Conservation (phyloP, 805 yeast species). For the Metschnikowia hibisci region DNA sequence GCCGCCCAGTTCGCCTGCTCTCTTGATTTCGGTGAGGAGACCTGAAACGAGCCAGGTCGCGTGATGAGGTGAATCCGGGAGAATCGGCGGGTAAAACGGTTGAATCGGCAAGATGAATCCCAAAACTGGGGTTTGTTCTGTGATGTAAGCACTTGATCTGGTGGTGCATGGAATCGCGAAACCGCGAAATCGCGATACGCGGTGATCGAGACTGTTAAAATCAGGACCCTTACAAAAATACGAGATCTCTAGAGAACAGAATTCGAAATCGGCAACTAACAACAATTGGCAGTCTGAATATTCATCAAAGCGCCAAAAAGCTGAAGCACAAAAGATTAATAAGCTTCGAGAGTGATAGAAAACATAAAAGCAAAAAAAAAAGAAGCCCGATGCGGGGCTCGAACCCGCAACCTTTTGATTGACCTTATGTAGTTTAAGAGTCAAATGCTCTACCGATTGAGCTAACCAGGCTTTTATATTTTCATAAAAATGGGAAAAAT, state of each 20-base stretch:
- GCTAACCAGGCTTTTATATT: conserved; percentile 14
- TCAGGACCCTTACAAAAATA: background rate
- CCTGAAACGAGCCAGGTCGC: too few relatives aligned
- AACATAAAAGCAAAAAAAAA: conserved; percentile 5
- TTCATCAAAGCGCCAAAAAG: too few relatives aligned
- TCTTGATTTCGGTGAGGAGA: too few relatives aligned
- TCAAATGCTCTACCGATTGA: conserved; percentile 17
- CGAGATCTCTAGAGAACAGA: too few relatives aligned
- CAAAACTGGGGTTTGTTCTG: background rate
- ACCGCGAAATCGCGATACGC: background rate
- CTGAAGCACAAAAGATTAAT: too few relatives aligned
- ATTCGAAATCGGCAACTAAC: too few relatives aligned
- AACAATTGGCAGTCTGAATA: too few relatives aligned
- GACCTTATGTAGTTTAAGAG: conserved; percentile 15
- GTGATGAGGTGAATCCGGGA: too few relatives aligned
- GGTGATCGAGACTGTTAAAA: background rate
- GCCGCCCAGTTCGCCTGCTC: background rate
- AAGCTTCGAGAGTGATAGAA: too few relatives aligned
- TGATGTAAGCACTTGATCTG: conserved; percentile 1
- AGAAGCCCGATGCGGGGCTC: conserved; percentile 16
- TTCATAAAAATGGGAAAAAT: too few relatives aligned
- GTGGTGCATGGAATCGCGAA: conserved; percentile 2
- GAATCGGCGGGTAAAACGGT: too few relatives aligned
- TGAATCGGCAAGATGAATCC: background rate
- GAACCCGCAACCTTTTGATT: conserved; percentile 17